phyloP scores from a whole-genome alignment of 1,284 basidiomycete species.

The Sanghuangporus weigelae region DNA sequence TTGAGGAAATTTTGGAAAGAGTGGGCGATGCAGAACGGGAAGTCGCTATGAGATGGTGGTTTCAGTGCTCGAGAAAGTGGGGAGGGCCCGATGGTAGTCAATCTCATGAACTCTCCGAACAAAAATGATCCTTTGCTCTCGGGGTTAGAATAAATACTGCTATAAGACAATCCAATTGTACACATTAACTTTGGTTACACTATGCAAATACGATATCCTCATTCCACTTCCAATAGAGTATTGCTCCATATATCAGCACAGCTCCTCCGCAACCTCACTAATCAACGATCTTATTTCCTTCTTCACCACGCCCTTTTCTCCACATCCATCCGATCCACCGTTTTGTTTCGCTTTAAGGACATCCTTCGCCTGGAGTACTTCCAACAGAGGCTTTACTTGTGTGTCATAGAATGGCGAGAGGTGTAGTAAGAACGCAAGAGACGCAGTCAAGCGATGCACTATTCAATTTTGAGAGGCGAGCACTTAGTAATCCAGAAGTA shows the following conservation, averaged over 20 bases:
- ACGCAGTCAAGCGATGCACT: constrained; percentile 79
- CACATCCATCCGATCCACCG: constrained; percentile 38
- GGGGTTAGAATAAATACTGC: background rate
- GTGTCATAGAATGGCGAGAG: constrained; percentile 59
- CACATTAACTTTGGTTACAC: background rate
- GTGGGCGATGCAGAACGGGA: constrained; percentile 66
- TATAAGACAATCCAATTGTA: background rate
- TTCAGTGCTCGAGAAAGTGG: constrained; percentile 25
- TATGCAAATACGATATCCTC: background rate
- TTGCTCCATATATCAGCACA: constrained; percentile 28
- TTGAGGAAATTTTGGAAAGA: constrained; percentile 52
- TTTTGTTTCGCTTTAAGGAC: constrained; percentile 49
- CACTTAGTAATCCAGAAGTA: background rate
- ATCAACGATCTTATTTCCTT: constrained; percentile 58
- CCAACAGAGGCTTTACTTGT: constrained; percentile 52
- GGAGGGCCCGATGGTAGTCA: background rate
- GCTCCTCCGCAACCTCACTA: constrained; percentile 53
- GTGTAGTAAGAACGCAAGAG: constrained; percentile 67
- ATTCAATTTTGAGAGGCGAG: background rate
- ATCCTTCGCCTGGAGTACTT: constrained; percentile 60
- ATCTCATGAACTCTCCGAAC: background rate
- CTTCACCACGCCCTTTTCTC: constrained; percentile 50
- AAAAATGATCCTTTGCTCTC: background rate
- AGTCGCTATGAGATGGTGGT: constrained; percentile 64
- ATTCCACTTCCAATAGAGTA: background rate